Evolutionary conservation across 192 early-diverging fungal species (phyloP), one percentile per base, ranked within the genome.

Genomic region (Phycomyces blakesleeanus): DNA sequence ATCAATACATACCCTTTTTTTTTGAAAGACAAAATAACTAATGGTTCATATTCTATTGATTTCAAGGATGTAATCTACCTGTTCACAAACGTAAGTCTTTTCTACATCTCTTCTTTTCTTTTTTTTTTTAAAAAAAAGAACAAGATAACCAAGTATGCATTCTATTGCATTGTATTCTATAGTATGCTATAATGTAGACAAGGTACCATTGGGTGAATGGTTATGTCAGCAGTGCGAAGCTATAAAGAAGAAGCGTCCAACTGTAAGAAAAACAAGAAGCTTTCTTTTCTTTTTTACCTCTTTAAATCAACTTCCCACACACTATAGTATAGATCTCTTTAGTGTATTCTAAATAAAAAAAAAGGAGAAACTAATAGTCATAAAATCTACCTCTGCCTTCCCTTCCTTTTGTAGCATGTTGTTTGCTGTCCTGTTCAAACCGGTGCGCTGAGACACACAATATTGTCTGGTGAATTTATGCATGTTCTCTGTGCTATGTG

Each of bases 211-310:
- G 16, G 81, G 70, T 21, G 68, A 77, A 24, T 82, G 81, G 81
- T 76, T 66, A 44, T 82, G 81, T 47, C 72, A 82, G 44, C 55
- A 75, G 25, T 82, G 81, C 34, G 77, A 74, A 24, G 69, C 68
- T 39, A 53, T 58, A 41, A 69, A 67, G 42, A 59, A 62, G 14
- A 59, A 71, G n/a, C 53, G 59, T n/a, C 58, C 74, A 39, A 76
- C 73, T 14, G 80, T 79, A 77, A 44, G 70, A 62, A 34, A 7
- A 34, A 7, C n/a, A n/a, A n/a, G n/a, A n/a, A n/a, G n/a, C n/a
- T n/a, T n/a, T n/a, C n/a, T n/a, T n/a, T n/a, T n/a, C n/a, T n/a
- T n/a, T n/a, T n/a, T n/a, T n/a, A n/a, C n/a, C 18, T 51, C 26
- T n/a, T 7, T 2, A 38, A 5, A 38, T 52, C 40, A 41, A 41